phyloP scores from a whole-genome alignment of 106 monocot genomes.

The Gastrodia elata region DNA sequence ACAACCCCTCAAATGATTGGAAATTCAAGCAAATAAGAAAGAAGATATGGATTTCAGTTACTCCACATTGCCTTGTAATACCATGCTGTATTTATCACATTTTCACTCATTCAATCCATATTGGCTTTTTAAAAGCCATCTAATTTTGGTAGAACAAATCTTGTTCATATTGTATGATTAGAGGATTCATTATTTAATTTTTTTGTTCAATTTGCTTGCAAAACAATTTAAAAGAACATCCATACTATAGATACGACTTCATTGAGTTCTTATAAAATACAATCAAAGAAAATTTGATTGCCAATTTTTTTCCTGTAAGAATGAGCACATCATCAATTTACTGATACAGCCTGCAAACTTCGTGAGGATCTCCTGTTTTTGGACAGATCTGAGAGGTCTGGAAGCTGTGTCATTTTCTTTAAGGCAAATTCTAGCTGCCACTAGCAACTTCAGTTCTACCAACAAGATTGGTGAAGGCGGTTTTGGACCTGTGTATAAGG shows the following conservation, averaged over 20 bases:
- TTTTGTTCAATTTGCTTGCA: background rate
- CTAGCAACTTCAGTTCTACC: conserved; percentile 18
- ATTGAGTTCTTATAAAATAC: background rate
- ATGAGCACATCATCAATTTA: background rate
- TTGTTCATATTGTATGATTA: background rate
- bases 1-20: no score
- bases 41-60: background rate
- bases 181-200: background rate
- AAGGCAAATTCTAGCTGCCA: conserved; percentile 24
- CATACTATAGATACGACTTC: background rate
- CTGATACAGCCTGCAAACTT: background rate
- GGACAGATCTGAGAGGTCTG: conserved; percentile 18
- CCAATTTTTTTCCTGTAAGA: background rate
- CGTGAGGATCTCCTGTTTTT: background rate
- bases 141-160: background rate
- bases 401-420: conserved; percentile 21
- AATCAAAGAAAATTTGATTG: background rate
- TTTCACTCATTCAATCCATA: background rate
- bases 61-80: background rate
- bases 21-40: background rate
- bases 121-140: background rate
- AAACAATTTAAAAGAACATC: background rate
- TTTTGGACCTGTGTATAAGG: conserved; percentile 33
- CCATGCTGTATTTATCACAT: background rate
- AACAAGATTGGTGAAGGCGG: conserved; percentile 35